A percentile compares a stretch with the other conserved stretches of the same genome.
These are phyloP conservation scores for Rhinocladiella mackenziei DNA, from an alignment of 2,329 filamentous ascomycete genomes.

Conservation along the genomic window DNA sequence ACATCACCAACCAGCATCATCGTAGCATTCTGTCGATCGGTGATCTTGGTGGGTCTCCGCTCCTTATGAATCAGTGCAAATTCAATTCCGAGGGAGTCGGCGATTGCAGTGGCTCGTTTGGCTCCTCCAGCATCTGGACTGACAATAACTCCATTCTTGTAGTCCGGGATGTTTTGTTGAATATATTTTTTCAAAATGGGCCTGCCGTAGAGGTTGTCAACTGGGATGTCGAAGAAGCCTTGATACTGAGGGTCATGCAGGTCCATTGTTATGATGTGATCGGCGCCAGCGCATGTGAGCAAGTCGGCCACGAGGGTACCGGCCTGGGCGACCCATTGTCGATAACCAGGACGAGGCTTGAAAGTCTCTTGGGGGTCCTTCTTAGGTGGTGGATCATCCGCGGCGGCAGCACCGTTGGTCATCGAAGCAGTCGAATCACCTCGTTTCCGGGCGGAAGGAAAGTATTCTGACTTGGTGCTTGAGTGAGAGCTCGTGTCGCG, in stretches of 20 bases:
- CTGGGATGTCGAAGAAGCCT: conserved; percentile 97
- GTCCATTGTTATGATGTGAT: conserved; percentile 98
- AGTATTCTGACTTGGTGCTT: conserved; percentile 36
- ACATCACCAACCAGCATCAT: conserved; percentile 96
- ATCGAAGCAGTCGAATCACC: conserved; percentile 23
- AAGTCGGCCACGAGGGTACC: conserved; percentile 92
- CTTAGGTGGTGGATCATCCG: conserved; percentile 50
- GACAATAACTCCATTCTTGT: conserved; percentile 83
- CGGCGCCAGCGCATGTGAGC: conserved; percentile 88
- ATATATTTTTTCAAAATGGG: conserved; percentile 60
- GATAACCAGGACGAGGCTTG: conserved; percentile 86
- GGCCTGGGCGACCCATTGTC: conserved; percentile 97
- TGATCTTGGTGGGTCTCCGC: conserved; percentile 82
- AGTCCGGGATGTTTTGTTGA: conserved; percentile 77
- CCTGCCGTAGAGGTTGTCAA: conserved; percentile 86
- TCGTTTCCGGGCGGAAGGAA: conserved; percentile 29
- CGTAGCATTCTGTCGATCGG: conserved; percentile 71
- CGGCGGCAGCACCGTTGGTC: conserved; percentile 52
- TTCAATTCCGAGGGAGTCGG: conserved; percentile 86
- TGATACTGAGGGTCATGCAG: conserved; percentile 95
- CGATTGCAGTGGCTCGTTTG: conserved; percentile 92
- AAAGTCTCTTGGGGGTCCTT: conserved; percentile 53
- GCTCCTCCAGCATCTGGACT: conserved; percentile 95
- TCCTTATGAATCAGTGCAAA: conserved; percentile 99
- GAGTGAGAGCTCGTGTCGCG: conserved; percentile 35